Base-by-base conservation (phyloP, 257 asterid genomes). In the Scutellaria galericulata region DNA sequence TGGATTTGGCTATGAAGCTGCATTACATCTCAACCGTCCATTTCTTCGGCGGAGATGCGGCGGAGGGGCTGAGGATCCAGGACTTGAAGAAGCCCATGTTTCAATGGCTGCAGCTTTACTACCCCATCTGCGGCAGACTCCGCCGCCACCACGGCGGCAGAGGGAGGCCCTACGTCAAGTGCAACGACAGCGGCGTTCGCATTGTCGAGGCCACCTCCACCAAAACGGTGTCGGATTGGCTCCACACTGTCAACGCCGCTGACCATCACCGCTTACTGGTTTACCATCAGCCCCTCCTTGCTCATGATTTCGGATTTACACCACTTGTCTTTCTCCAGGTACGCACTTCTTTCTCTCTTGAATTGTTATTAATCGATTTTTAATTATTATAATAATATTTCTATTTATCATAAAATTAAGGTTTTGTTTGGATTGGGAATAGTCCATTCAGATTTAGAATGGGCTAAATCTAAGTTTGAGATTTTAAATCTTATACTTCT, bases 171-270 rank as follows among this genome's bases (percentile, higher is more conserved):
- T 89, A 72, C 75, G 67, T 91, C 11, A 89, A 85, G 84, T 91
- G 97, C 75, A 91, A 89, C 71, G 97, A 89, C 72, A 78, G 91
- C 72, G 97, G 97, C 39, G 96, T 91, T 1, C 82, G 97, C 48
- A 73, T 88, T 7, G 88, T 84, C 14, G 97, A 91, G 87, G 97
- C 95, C 1, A 84, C 77, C 3, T 85, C 90, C 76, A 14, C 64
- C 22, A 78, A 77, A 57, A 85, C 87, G 27, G n/a, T 91, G 53
- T 76, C 66, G 18, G 85, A 91, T 58, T 91, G 92, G 93, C 67
- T 85, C 70, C 77, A 27, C 61, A 58, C 12, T 2, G 59, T 24
- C 4, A 20, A 10, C 69, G 77, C 64, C 61, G 80, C 59, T 13
- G 85, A 81, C 58, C 75, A 71, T 18, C 76, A 73, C 63, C 62